Evolutionary conservation across 805 yeast species (phyloP), one percentile per base, ranked within the genome.

Genomic region (Teunomyces atbi): DNA sequence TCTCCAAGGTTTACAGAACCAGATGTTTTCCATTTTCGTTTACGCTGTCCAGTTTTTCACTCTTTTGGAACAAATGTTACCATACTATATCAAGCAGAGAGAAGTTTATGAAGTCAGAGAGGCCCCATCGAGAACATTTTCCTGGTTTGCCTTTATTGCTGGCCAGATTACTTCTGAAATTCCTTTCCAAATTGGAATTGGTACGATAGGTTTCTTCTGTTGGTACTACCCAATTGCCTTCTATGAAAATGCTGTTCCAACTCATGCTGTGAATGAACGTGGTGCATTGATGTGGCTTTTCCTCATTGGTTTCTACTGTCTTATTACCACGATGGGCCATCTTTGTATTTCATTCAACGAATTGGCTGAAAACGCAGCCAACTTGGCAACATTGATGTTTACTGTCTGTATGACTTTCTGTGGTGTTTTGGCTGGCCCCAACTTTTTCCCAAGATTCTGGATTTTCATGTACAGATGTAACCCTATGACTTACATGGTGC

Each of bases 391-490:
- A 8, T 38, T 65, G 44, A 50, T 63, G 43, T 65, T 65, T 48
- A 58, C 69, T 12, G 52, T 65, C 58, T 65, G 69, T 59, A 57
- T 66, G 57, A 64, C 57, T 34, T 65, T 65, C 60, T 64, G 70
- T 62, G 71, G 71, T 57, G 69, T 65, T 15, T 56, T 66, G 42
- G 68, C 66, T 13, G 58, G 59, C 12, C 65, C 55, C 11, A 55
- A 50, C 60, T 57, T 52, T 53, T 69, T 57, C 58, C 68, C 63
- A 15, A 57, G 55, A 44, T 71, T 57, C 64, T 81, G 91, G 90
- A 70, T 77, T 37, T 86, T 84, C 73, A 82, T 86, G 89, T 86
- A 84, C 73, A 73, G 90, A 60, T 77, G 73, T 15, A 74, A 78
- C 81, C 51, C 94, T 13, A 68, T 84, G 51, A 82, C 89, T 1